Evolutionary conservation across 106 monocot genomes (phyloP).

Genomic region (Dendrobium huoshanense): DNA sequence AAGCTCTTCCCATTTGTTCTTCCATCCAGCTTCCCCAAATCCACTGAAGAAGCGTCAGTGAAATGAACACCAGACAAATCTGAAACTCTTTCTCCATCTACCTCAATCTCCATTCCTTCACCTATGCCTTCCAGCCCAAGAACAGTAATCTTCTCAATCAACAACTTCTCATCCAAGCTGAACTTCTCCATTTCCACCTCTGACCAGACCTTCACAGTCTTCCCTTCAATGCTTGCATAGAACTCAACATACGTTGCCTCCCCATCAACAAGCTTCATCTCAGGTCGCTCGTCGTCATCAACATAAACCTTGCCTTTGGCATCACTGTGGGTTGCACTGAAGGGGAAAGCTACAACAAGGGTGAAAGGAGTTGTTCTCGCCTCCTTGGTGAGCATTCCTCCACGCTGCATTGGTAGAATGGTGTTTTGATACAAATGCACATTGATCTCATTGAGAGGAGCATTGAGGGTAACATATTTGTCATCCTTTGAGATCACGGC

Average conservation of each 20-base stretch:
- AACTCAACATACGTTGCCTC: constrained; percentile 60
- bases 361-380: constrained; percentile 79
- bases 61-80: constrained; percentile 35
- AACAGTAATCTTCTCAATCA: constrained; percentile 71
- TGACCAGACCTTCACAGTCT: constrained; percentile 64
- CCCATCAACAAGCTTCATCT: constrained; percentile 74
- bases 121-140: constrained; percentile 44
- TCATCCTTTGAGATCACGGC: constrained; percentile 55
- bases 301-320: constrained; percentile 67
- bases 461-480: constrained; percentile 39
- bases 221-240: constrained; percentile 34
- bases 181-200: constrained; percentile 55
- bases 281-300: constrained; percentile 85
- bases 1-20: constrained; percentile 30
- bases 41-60: background rate
- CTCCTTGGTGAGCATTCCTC: constrained; percentile 64
- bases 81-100: constrained; percentile 35
- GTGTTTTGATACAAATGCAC: constrained; percentile 84
- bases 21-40: constrained; percentile 29
- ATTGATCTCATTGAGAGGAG: constrained; percentile 84
- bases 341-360: constrained; percentile 61
- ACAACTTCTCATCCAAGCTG: constrained; percentile 41
- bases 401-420: constrained; percentile 88
- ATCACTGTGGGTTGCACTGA: constrained; percentile 30
- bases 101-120: constrained; percentile 31